Evolutionary conservation across 495 filamentous ascomycete species (phyloP), one percentile per base, ranked within the genome.

Genomic region (Penicillium chermesinum): DNA sequence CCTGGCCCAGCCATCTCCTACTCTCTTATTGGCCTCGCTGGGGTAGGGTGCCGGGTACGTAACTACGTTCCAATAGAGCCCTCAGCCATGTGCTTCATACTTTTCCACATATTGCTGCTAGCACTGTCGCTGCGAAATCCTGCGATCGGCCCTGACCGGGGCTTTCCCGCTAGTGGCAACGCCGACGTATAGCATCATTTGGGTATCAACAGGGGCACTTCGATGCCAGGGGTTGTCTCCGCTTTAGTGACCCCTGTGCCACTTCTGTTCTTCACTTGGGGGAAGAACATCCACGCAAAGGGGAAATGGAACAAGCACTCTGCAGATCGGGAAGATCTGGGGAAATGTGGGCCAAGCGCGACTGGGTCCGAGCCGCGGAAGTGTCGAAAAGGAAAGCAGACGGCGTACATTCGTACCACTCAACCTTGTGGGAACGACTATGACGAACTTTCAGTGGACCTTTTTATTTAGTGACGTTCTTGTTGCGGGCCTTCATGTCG

Each of bases 191-290:
- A n/a, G n/a, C 25, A 30, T 10, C 4, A 10, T 30, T 10, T 91
- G 54, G 82, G 84, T 33, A 81, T 93, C 41, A 70, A 90, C 50
- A 91, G 83, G 81, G 81, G 87, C 0, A 72, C 80, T 20, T 89
- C 86, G 1, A 63, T 94, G 20, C 74, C 93, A 9, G 88, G 88
- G 7, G 84, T 77, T 54, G 72, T 91, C 7, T 85, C 83, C 3
- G 71, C 73, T 12, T 48, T 74, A 1, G 67, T 93, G 27, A 76
- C 88, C 15, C 88, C 86, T 0, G 84, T 91, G 37, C 88, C 88
- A 0, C 63, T 91, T n/a, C 59, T 79, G 22, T 91, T 94, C 60
- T 85, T 63, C 37, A 47, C 66, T 16, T 43, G 25, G 10, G 40
- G 19, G 64, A 73, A 67, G 44, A 78, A 68, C 53, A 83, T 91